Conservation (phyloP, 495 filamentous ascomycete genomes). For the Rostrohypoxylon terebratum region DNA sequence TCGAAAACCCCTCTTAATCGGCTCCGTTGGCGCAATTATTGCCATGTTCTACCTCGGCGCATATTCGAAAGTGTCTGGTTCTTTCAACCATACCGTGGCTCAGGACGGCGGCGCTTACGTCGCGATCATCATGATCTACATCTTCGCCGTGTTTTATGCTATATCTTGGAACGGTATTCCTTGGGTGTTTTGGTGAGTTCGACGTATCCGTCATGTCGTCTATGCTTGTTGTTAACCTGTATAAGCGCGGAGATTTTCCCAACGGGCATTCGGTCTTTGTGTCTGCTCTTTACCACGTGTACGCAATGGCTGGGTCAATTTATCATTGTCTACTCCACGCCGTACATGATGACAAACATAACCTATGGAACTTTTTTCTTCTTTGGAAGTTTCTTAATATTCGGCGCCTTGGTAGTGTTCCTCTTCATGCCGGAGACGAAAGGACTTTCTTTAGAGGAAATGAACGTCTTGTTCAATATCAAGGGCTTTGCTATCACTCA, state of each 20-base stretch:
- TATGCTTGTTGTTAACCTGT: neutral
- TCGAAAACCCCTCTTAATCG: neutral
- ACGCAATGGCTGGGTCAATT: slow-evolving; percentile 12
- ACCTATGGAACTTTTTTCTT: slow-evolving; percentile 1
- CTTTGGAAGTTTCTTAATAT: slow-evolving; percentile 1
- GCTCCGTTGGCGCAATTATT: neutral
- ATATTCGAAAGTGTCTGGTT: slow-evolving; percentile 6
- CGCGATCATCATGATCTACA: slow-evolving; percentile 5
- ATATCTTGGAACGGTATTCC: slow-evolving; percentile 8
- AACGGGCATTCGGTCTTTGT: slow-evolving; percentile 3
- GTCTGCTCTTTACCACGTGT: slow-evolving; percentile 5
- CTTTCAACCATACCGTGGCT: neutral
- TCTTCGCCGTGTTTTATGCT: slow-evolving; percentile 5
- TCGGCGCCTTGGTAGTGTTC: neutral
- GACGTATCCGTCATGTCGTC: too few relatives aligned
- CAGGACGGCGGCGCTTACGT: slow-evolving; percentile 8
- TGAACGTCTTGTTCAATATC: neutral
- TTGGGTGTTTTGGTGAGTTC: slow-evolving; percentile 7
- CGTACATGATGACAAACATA: slow-evolving; percentile 11
- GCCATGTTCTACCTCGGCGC: slow-evolving; percentile 6
- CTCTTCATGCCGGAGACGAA: slow-evolving; percentile 8
- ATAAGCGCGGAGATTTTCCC: slow-evolving; percentile 4
- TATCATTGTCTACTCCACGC: neutral
- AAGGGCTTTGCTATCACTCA: neutral
- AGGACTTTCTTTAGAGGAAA: slow-evolving; percentile 2